A percentile compares a stretch with the other conserved stretches of the same genome.
Evolutionary conservation across 352 stramenopile species (phyloP).

Genomic region (Globisporangium middletonii): DNA sequence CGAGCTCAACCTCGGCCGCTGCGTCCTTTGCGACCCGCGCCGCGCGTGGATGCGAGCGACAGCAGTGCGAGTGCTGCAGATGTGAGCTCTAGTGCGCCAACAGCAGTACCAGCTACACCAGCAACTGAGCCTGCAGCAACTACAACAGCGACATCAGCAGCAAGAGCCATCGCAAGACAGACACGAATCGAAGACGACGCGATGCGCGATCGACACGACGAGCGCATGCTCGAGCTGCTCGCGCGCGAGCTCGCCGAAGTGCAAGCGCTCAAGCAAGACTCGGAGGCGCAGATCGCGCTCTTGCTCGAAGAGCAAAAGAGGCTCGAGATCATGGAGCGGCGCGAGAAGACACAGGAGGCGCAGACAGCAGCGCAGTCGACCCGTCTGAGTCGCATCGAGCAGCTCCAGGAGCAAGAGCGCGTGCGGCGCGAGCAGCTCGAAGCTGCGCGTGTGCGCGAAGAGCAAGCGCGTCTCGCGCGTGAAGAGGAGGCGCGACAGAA

Average conservation of each 20-base stretch:
- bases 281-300: conserved; percentile 27
- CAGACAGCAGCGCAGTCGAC: conserved; percentile 15
- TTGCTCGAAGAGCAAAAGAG: conserved; percentile 36
- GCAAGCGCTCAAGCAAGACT: conserved; percentile 33
- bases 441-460: conserved; percentile 15
- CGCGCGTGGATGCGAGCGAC: background rate
- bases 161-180: background rate
- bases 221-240: conserved; percentile 32
- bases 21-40: background rate
- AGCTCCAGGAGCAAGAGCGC: conserved; percentile 57
- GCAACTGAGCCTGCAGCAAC: background rate
- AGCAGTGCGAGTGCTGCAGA: background rate
- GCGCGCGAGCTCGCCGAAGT: conserved; percentile 43
- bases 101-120: background rate
- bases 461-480: conserved; percentile 19
- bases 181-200: conserved; percentile 6
- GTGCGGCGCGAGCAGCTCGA: conserved; percentile 15
- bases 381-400: conserved; percentile 50
- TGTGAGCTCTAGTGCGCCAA: background rate
- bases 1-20: background rate
- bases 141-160: background rate
- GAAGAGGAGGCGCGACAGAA: conserved; percentile 25
- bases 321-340: conserved; percentile 34
- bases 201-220: conserved; percentile 30
- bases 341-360: conserved; percentile 20